These are phyloP conservation scores for Malbranchea zuffiana DNA, from an alignment of 2,329 filamentous ascomycete species.

Conservation along the genomic window DNA sequence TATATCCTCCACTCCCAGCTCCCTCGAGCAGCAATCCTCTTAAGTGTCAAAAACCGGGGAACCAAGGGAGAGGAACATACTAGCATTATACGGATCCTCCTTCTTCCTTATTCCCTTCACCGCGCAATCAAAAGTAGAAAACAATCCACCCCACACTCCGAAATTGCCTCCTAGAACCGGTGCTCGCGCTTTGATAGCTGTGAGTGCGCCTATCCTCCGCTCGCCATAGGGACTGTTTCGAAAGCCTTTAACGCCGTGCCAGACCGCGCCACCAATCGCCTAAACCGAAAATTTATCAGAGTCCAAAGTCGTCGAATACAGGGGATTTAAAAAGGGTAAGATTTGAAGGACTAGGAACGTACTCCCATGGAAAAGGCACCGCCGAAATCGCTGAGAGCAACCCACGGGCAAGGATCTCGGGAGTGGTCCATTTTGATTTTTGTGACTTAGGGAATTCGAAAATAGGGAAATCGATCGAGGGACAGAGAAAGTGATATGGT, in stretches of 20 bases:
- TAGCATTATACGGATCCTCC: slow-evolving; percentile 97
- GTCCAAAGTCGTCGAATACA: neutral
- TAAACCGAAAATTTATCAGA: slow-evolving; percentile 25
- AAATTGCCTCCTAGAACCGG: slow-evolving; percentile 97
- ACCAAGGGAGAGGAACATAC: slow-evolving; percentile 33
- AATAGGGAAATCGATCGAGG: too few relatives aligned
- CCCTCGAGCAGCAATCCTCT: neutral
- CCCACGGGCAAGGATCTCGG: slow-evolving; percentile 92
- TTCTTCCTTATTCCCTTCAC: slow-evolving; percentile 91
- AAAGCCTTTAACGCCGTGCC: slow-evolving; percentile 95
- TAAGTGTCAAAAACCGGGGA: neutral
- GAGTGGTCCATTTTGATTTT: slow-evolving; percentile 74
- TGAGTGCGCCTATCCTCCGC: slow-evolving; percentile 87
- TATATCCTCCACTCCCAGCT: neutral
- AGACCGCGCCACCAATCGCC: slow-evolving; percentile 72
- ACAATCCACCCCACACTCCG: slow-evolving; percentile 92
- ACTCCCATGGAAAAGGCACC: slow-evolving; percentile 96
- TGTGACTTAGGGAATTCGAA: too few relatives aligned
- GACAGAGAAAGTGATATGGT: too few relatives aligned
- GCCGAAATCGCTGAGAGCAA: slow-evolving; percentile 93
- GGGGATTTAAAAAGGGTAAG: slow-evolving; percentile 8
- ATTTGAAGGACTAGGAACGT: slow-evolving; percentile 35
- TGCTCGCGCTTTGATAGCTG: slow-evolving; percentile 92
- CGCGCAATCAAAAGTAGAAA: slow-evolving; percentile 91
- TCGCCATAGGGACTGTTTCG: slow-evolving; percentile 85